phyloP scores from a whole-genome alignment of 192 early-diverging fungal genomes.

The Gaertneriomyces sp. region DNA sequence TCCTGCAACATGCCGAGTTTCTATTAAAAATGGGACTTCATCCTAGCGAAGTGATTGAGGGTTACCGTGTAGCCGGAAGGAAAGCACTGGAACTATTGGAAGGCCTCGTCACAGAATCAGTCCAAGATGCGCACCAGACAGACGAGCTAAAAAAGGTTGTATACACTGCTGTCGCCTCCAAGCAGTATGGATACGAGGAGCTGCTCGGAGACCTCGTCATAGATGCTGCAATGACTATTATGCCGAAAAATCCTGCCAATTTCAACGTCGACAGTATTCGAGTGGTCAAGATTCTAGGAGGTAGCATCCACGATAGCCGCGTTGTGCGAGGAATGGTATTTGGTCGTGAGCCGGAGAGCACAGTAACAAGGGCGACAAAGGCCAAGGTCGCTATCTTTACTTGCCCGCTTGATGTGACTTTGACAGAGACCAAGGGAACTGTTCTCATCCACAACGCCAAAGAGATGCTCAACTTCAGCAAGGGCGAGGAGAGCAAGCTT shows the following conservation, averaged over 20 bases:
- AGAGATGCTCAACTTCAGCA: conserved; percentile 95
- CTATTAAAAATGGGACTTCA: conserved; percentile 93
- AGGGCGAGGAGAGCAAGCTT: conserved; percentile 90
- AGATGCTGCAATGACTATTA: conserved; percentile 78
- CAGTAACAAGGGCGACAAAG: conserved; percentile 57
- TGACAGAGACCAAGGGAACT: conserved; percentile 99
- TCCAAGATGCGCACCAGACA: conserved; percentile 39
- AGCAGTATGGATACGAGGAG: conserved; percentile 92
- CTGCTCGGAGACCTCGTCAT: conserved; percentile 76
- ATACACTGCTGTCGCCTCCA: conserved; percentile 76
- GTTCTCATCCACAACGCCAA: conserved; percentile 93
- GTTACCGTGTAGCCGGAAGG: conserved; percentile 82
- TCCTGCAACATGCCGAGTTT: conserved; percentile 89
- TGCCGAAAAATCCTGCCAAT: conserved; percentile 81
- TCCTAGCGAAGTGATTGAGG: conserved; percentile 90
- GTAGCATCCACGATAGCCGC: conserved; percentile 77
- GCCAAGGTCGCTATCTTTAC: conserved; percentile 94
- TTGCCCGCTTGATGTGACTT: conserved; percentile 85
- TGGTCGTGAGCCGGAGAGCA: conserved; percentile 85
- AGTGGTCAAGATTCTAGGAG: conserved; percentile 96
- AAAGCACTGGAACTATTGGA: conserved; percentile 80
- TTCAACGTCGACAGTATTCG: conserved; percentile 96
- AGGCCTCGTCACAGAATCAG: conserved; percentile 47
- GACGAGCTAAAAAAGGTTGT: conserved; percentile 74
- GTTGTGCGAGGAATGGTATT: conserved; percentile 98